Evolutionary conservation across 768 basidiomycete genomes (phyloP).

Genomic region (Clitopilus hobsonii): DNA sequence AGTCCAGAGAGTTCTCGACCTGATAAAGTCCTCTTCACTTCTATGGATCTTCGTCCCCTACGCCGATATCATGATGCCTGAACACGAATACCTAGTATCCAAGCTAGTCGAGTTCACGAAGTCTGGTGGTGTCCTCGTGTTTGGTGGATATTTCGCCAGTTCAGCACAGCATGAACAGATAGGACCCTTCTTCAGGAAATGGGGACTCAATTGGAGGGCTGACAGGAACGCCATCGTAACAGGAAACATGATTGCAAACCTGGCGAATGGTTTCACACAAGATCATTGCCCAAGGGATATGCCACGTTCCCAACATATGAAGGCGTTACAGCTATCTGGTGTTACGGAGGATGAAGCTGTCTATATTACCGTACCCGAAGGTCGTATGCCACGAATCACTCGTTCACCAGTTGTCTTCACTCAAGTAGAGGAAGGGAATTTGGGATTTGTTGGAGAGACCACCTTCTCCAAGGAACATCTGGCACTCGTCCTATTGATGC

Average conservation of each 20-base stretch:
- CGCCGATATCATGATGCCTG: constrained; percentile 2
- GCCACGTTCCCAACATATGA: constrained; percentile 32
- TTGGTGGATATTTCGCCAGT: constrained; percentile 19
- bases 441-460: constrained; percentile 39
- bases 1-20: constrained; percentile 3
- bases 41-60: background rate
- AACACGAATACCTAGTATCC: constrained; percentile 22
- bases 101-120: constrained; percentile 28
- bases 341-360: constrained; percentile 24
- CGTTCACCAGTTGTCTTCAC: constrained; percentile 27
- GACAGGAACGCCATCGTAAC: constrained; percentile 35
- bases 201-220: constrained; percentile 28
- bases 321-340: constrained; percentile 29
- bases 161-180: constrained; percentile 22
- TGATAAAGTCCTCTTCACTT: background rate
- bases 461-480: constrained; percentile 30
- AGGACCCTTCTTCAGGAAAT: constrained; percentile 9
- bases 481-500: constrained; percentile 32
- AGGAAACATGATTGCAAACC: constrained; percentile 22
- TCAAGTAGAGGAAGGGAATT: constrained; percentile 25
- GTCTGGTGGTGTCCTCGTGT: constrained; percentile 31
- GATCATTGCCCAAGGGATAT: constrained; percentile 18
- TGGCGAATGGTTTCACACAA: constrained; percentile 16
- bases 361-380: constrained; percentile 22
- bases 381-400: constrained; percentile 14